Conservation (phyloP, 306 rosid genomes). For the Quillaja saponaria region DNA sequence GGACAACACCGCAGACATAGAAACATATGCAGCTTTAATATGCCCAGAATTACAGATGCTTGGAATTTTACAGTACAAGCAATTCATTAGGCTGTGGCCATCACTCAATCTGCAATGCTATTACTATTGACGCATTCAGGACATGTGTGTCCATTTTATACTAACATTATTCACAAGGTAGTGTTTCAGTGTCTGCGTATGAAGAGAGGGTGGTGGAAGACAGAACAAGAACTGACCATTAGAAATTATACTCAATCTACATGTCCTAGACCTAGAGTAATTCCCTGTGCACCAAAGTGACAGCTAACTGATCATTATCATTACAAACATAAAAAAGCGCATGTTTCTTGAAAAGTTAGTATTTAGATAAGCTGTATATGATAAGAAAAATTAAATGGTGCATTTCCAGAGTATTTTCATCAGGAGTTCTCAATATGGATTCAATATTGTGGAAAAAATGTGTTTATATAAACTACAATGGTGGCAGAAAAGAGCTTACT, state of each 20-base stretch:
- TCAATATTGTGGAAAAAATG: slow-evolving; percentile 20
- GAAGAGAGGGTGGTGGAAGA: not conserved
- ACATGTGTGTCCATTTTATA: not conserved
- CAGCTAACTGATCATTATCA: slow-evolving; percentile 4
- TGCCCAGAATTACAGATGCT: slow-evolving; percentile 13
- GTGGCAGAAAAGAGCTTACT: slow-evolving; percentile 21
- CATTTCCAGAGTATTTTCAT: not conserved
- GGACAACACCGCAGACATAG: not conserved
- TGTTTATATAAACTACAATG: slow-evolving; percentile 16
- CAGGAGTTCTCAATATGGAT: slow-evolving; percentile 11
- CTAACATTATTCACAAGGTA: no score
- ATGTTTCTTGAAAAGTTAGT: no score
- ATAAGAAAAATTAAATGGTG: no score
- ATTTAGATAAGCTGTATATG: no score
- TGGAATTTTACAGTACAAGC: not conserved
- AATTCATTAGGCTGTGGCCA: slow-evolving; percentile 10
- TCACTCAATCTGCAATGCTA: slow-evolving; percentile 10
- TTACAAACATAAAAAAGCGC: not conserved
- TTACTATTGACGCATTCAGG: slow-evolving; percentile 6
- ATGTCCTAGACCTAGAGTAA: slow-evolving; percentile 2
- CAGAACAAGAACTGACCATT: slow-evolving; percentile 16
- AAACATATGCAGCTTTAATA: slow-evolving; percentile 10
- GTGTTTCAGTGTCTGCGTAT: slow-evolving; percentile 3
- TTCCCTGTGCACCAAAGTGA: not conserved
- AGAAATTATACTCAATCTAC: not conserved